A percentile compares a stretch with the other conserved stretches of the same genome.
phyloP scores from a whole-genome alignment of 106 monocot species.

The Dendrobium chrysotoxum region DNA sequence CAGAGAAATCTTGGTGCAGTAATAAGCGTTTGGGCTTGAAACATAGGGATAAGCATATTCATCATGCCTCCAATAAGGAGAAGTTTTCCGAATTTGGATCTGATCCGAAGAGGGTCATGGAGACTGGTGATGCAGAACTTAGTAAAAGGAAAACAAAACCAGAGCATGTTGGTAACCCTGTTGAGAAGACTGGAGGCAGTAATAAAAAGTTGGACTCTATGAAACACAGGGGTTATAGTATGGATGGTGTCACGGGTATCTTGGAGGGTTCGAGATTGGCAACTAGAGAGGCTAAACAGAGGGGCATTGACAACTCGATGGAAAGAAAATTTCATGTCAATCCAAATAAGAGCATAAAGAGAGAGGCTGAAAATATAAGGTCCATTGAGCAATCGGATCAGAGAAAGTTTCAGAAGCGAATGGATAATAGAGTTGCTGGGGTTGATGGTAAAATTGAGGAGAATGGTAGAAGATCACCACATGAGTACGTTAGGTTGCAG shows the following conservation, averaged over 20 bases:
- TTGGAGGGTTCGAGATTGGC: background rate
- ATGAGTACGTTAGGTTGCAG: background rate
- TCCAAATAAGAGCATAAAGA: background rate
- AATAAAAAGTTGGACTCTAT: background rate
- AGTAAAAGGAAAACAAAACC: background rate
- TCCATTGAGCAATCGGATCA: background rate
- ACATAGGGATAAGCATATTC: background rate
- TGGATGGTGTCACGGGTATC: background rate
- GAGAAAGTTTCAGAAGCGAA: background rate
- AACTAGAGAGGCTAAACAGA: background rate
- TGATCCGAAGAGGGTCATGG: background rate
- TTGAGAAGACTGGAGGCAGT: background rate
- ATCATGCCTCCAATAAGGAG: background rate
- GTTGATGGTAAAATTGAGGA: background rate
- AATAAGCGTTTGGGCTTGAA: background rate
- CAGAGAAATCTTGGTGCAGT: background rate
- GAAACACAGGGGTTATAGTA: background rate
- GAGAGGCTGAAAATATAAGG: background rate
- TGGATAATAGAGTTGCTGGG: background rate
- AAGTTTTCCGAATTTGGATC: background rate
- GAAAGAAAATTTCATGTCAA: background rate
- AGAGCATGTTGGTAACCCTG: background rate
- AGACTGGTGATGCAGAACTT: background rate
- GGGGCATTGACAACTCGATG: background rate
- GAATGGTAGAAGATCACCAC: constrained; percentile 2